These are phyloP conservation scores for Rhynchospora pubera DNA, from an alignment of 176 grass and related monocot species.

Conservation along the genomic window DNA sequence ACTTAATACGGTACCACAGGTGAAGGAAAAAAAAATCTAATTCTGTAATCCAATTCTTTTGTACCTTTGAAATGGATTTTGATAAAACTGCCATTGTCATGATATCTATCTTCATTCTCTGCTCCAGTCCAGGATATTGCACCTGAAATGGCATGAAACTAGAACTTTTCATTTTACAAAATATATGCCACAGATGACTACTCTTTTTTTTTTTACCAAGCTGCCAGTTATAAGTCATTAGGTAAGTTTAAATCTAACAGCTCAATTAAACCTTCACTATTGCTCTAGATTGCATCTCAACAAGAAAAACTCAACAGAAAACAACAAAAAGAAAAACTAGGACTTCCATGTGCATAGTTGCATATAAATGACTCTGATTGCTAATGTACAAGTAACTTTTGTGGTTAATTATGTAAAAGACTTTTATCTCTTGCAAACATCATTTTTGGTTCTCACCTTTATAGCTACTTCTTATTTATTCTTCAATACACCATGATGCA, in stretches of 20 bases:
- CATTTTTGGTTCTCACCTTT: conserved; percentile 41
- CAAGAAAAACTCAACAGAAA: background rate
- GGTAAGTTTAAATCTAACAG: background rate
- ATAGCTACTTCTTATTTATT: conserved; percentile 80
- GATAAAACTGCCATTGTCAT: conserved; percentile 80
- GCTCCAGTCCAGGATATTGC: conserved; percentile 91
- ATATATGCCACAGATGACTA: background rate
- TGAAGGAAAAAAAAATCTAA: conserved; percentile 4
- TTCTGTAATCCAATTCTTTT: background rate
- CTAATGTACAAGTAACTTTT: background rate
- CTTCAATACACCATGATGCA: conserved; percentile 66
- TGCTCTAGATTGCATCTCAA: background rate
- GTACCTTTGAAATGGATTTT: conserved; percentile 79
- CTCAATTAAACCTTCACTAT: background rate
- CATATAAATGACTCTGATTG: background rate
- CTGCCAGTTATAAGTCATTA: background rate
- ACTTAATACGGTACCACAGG: conserved; percentile 16
- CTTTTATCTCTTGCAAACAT: background rate
- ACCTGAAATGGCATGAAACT: conserved; percentile 38
- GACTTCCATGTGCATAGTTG: too few species aligned
- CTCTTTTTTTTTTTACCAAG: background rate
- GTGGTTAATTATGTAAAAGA: background rate
- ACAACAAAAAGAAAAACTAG: background rate
- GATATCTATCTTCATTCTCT: conserved; percentile 88
- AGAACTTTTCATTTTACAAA: background rate